Base-by-base conservation (phyloP, 768 basidiomycete genomes). In the Cyclocybe aegerita region DNA sequence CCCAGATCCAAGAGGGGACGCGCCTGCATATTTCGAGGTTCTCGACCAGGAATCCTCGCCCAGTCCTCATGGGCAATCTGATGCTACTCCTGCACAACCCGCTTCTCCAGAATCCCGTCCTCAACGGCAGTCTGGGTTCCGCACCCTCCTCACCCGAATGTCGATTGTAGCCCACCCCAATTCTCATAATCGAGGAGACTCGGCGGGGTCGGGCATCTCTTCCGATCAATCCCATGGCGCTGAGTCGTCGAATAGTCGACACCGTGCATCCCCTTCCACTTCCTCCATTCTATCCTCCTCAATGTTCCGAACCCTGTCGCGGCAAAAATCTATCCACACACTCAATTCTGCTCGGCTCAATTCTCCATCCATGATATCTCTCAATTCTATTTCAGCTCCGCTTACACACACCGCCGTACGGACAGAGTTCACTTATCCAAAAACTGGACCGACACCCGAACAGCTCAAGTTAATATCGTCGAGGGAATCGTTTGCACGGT, bases 381-480 rank as follows among this genome's bases (percentile, higher is more conserved):
- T 90, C 33, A 74, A 82, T 55, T 87, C 80, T 8, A 92, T 93
- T 50, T 90, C 88, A 4, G 62, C 86, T 4, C 90, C 90, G 6
- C 77, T 93, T 7, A 77, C 83, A 5, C 87, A 93, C 63, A 92
- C 90, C 9, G 70, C 79, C 23, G 71, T 79, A 15, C 82, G 86
- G 16, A 85, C 89, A 1, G 84, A 86, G 61, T 87, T 90, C 54
- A 77, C 78, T 12, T 88, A 82, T 57, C 87, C 86, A 1, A 76
- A 75, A 56, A 56, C 73, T 7, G 86, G 85, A 0, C 81, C 81
- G 3, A 87, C 86, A 6, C 76, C 84, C 0, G 78, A 81, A 48
- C 80, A 81, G 53, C 66, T 93, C 51, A 84, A 78, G 61, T 70
- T 90, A 48, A 85, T 93, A 48, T 81, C 85, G 38, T 83, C 80